Base-by-base conservation (phyloP, 768 basidiomycete genomes). In the Amanita muscaria region DNA sequence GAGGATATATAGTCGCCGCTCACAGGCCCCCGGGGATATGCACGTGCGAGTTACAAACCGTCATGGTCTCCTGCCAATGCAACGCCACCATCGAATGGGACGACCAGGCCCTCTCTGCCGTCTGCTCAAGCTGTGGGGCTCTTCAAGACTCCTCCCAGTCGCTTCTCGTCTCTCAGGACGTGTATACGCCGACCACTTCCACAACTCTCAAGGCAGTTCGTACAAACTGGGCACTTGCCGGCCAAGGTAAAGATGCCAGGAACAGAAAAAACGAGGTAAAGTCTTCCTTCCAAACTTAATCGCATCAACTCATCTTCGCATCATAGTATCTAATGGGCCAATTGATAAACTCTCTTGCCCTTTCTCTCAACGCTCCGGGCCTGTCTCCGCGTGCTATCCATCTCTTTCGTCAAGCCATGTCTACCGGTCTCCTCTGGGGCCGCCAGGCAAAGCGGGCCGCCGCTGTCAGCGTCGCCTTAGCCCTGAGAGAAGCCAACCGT, bases 101-200 rank as follows among this genome's bases (percentile, higher is more conserved):
- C 60, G 76, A 78, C 51, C 68, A 72, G 24, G 70, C 73, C 21
- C 73, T 70, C 45, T 80, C 81, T 2, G 61, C 68, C 36, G 76
- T 88, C 48, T 89, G 87, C 61, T 74, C 74, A 10, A 41, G 49
- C n/a, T 88, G 87, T 52, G 87, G 81, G 12, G 79, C 78, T n/a
- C 73, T 89, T 15, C 66, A 63, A 8, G 78, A 86, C 53, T 68
- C 83, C 0, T 64, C 70, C 11, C 81, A 80, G 64, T 69, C 68
- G 21, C 62, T 83, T 31, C 74, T 89, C 39, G 67, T 75, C 6
- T 65, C 72, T 18, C 67, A 74, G 49, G 51, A 55, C 16, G 67
- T 70, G 49, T 53, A 64, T 43, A 56, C 48, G 11, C 55, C 47
- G 11, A 47, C 54, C 61, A 34, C 61, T 44, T 49, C 65, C 51